phyloP scores from a whole-genome alignment of 2,329 filamentous ascomycete species.

The Apiospora pterosperma region DNA sequence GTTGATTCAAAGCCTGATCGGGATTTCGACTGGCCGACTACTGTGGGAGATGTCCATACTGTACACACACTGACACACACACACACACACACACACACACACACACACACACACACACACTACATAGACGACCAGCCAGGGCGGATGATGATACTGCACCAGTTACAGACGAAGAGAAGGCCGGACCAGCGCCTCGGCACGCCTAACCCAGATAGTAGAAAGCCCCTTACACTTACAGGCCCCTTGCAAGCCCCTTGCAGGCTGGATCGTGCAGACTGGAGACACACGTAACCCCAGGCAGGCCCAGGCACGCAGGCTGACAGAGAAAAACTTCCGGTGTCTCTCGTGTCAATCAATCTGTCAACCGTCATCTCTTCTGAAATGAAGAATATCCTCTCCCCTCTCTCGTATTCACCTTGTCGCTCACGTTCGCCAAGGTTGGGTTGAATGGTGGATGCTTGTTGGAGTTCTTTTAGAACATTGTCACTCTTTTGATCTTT shows the following conservation, averaged over 20 bases:
- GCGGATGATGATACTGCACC: constrained; percentile 6
- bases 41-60: neutral
- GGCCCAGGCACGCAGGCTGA: neutral
- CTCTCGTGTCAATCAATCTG: neutral
- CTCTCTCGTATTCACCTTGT: neutral
- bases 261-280: neutral
- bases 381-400: neutral
- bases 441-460: neutral
- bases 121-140: too few relatives aligned
- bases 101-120: too few relatives aligned
- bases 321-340: neutral
- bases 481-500: constrained; percentile 5
- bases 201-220: neutral
- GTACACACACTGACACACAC: too few relatives aligned
- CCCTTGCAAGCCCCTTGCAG: neutral
- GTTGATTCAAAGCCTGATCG: neutral
- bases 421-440: neutral
- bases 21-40: neutral
- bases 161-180: constrained; percentile 6
- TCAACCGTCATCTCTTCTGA: neutral
- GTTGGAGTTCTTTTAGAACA: constrained; percentile 3
- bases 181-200: neutral
- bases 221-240: too few relatives aligned
- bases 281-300: neutral
- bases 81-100: too few relatives aligned